Conservation (phyloP, 768 basidiomycete species). For the Steccherinum ochraceum region DNA sequence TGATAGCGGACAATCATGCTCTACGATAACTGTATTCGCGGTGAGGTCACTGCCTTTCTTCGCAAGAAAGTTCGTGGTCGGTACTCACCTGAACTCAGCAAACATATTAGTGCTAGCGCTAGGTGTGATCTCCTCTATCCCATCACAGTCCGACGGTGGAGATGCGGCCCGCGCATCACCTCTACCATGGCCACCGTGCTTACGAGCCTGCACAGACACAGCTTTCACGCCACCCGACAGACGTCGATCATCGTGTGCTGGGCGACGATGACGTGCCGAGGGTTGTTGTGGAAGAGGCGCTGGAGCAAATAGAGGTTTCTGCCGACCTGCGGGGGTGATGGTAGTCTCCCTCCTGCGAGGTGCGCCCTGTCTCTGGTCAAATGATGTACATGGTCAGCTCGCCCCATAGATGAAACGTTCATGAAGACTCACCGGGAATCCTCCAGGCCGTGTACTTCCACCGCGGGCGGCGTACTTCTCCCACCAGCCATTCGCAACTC, state of each 20-base stretch:
- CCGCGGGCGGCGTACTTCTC: constrained; percentile 41
- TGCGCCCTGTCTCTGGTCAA: constrained; percentile 23
- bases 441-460: constrained; percentile 5
- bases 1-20: not conserved
- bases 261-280: not conserved
- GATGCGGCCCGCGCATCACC: constrained; percentile 15
- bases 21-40: not conserved
- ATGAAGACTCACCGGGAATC: constrained; percentile 7
- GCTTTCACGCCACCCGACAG: constrained; percentile 15
- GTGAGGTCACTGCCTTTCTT: constrained; percentile 12
- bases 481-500: constrained; percentile 45
- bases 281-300: not conserved
- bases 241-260: constrained; percentile 16
- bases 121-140: not conserved
- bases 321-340: constrained; percentile 37
- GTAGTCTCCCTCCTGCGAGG: constrained; percentile 43
- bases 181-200: not conserved
- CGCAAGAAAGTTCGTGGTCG: not conserved
- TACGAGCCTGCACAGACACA: constrained; percentile 12
- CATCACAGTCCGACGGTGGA: constrained; percentile 6
- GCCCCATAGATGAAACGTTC: not conserved
- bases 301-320: constrained; percentile 13
- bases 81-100: constrained; percentile 22
- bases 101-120: constrained; percentile 13
- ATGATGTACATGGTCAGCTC: constrained; percentile 1